Evolutionary conservation across 331 rosid genomes (phyloP).

Genomic region (Phaseolus coccineus): DNA sequence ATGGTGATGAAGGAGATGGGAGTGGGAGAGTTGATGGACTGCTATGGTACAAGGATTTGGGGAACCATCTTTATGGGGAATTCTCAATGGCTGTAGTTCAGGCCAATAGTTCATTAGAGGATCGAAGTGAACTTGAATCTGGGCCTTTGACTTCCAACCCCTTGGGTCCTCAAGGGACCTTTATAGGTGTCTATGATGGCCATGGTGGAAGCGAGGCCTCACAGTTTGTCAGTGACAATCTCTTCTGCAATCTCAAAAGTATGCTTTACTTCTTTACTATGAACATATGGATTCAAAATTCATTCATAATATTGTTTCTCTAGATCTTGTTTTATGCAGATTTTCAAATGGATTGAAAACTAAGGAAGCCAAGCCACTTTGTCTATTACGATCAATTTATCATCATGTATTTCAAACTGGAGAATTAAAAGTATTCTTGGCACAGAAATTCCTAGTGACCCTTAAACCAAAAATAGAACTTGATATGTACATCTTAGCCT

Average conservation of each 20-base stretch:
- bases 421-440: neutral
- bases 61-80: constrained; percentile 76
- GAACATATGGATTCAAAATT: neutral
- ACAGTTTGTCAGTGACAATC: constrained; percentile 72
- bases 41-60: constrained; percentile 88
- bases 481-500: neutral
- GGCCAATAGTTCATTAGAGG: constrained; percentile 80
- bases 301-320: constrained; percentile 5
- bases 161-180: constrained; percentile 76
- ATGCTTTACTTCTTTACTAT: constrained; percentile 46
- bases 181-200: constrained; percentile 87
- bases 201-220: constrained; percentile 94
- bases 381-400: neutral
- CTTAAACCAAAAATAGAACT: neutral
- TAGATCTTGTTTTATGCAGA: neutral
- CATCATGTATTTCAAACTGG: constrained; percentile 5
- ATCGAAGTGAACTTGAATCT: constrained; percentile 84
- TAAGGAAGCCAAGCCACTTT: constrained; percentile 9
- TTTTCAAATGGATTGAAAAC: constrained; percentile 23
- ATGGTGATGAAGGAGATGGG: constrained; percentile 66
- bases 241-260: constrained; percentile 80
- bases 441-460: constrained; percentile 7
- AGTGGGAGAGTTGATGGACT: constrained; percentile 75
- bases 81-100: constrained; percentile 96
- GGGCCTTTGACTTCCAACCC: constrained; percentile 69